Conservation (phyloP, 2,329 filamentous ascomycete genomes). For the Pseudonectria buxi region DNA sequence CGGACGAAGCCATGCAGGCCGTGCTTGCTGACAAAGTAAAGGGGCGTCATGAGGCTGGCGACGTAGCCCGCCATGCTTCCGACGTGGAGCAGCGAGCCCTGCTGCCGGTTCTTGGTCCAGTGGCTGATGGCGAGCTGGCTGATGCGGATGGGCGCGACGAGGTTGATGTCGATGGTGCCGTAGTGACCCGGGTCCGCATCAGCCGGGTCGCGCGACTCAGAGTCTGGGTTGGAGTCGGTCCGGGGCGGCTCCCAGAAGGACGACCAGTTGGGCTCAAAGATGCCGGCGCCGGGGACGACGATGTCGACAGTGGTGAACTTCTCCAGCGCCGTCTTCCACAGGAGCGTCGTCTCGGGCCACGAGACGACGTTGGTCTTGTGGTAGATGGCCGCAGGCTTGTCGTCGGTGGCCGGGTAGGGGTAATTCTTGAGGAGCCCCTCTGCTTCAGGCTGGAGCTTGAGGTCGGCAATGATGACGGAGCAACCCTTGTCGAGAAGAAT, state of each 20-base stretch:
- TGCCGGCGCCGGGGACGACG: conserved; percentile 30
- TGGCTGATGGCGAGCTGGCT: conserved; percentile 32
- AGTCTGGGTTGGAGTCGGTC: conserved; percentile 22
- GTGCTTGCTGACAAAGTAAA: conserved; percentile 33
- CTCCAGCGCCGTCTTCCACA: conserved; percentile 24
- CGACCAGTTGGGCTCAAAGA: conserved; percentile 31
- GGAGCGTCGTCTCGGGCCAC: conserved; percentile 27
- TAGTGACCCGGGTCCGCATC: conserved; percentile 27
- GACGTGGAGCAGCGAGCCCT: conserved; percentile 27
- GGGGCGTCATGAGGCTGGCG: conserved; percentile 23
- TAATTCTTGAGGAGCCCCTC: conserved; percentile 25
- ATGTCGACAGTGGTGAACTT: conserved; percentile 28
- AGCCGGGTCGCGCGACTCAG: conserved; percentile 19
- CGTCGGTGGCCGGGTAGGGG: conserved; percentile 14
- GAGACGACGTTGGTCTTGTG: conserved; percentile 30
- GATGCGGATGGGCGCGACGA: conserved; percentile 30
- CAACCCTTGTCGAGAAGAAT: conserved; percentile 28
- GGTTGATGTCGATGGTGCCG: conserved; percentile 30
- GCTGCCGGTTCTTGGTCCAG: conserved; percentile 26
- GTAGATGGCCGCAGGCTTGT: conserved; percentile 25
- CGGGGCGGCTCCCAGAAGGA: conserved; percentile 31
- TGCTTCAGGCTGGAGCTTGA: conserved; percentile 29
- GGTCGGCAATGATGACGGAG: conserved; percentile 32
- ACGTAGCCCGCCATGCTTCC: conserved; percentile 29
- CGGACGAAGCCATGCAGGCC: conserved; percentile 31